phyloP scores from a whole-genome alignment of 1,284 basidiomycete species.

The Pyrrhoderma lamaoense region DNA sequence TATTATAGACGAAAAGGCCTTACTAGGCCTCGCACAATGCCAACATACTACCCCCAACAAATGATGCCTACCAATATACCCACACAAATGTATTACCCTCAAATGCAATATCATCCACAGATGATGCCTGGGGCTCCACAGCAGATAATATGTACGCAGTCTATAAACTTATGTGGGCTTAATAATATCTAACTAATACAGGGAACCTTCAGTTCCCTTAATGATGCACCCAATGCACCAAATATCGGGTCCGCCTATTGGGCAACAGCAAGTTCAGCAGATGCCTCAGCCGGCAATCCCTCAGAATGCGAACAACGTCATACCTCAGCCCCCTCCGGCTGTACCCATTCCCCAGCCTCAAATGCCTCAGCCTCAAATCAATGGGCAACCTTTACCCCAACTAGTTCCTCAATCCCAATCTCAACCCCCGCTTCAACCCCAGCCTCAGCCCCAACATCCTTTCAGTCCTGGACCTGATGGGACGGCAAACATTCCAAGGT shows the following conservation, averaged over 20 bases:
- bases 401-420: conserved; percentile 1
- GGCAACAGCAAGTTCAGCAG: conserved; percentile 1
- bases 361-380: neutral
- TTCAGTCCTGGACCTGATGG: neutral
- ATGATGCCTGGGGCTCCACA: neutral
- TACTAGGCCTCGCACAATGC: neutral
- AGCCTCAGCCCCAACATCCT: neutral
- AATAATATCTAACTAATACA: too few relatives aligned
- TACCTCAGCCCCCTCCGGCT: neutral
- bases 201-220: conserved; percentile 10
- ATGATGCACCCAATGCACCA: conserved; percentile 15
- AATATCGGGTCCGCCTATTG: conserved; percentile 7
- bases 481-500: neutral
- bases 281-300: neutral
- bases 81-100: conserved; percentile 5
- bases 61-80: conserved; percentile 10
- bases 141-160: neutral
- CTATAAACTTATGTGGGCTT: neutral
- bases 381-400: conserved; percentile 1
- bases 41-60: neutral
- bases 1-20: neutral
- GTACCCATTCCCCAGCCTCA: conserved; percentile 5
- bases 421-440: neutral
- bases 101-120: neutral
- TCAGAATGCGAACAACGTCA: too few relatives aligned